Base-by-base conservation (phyloP, 2,329 filamentous ascomycete species). In the Venturia asperata region DNA sequence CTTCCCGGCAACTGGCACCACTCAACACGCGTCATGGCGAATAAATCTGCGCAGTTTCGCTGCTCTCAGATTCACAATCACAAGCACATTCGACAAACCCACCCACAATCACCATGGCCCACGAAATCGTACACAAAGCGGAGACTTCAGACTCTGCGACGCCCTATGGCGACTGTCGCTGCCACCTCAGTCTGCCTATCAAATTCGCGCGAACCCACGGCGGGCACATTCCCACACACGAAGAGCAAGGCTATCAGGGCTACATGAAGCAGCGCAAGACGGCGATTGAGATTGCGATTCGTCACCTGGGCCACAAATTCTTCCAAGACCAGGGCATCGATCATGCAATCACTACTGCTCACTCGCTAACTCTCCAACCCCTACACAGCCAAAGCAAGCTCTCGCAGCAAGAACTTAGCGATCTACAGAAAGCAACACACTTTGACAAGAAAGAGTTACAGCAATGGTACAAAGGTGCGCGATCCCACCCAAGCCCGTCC, bases 371-470 rank as follows among this genome's bases (percentile, higher is more conserved):
- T 63, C 24, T 49, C 37, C 47, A 43, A n/a, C 9, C 47, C 27
- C 24, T 10, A 27, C 47, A 61, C 24, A 99, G 94, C 80, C 94
- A 97, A 83, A 97, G 93, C 72, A 99, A 97, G 83, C 89, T 99
- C 76, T 96, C 92, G 66, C 91, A 94, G 77, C 89, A 96, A 78
- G 92, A 99, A 84, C 89, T 99, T 74, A 86, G 85, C 70, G 94
- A 99, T 79, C 87, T 99, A 71, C 92, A 97, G 77, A 94, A 91
- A 82, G 92, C 92, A 67, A 99, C 94, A 69, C 92, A 97, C 79
- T 99, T 99, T 75, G 94, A 99, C 79, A 97, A 97, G 87, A 97
- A 97, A 83, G 94, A 99, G 79, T 79, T 99, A 75, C 94, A 99
- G 77, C 93, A 97, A 87, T 99, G 94, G 94, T 97, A 99, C 80